phyloP scores from a whole-genome alignment of 2,329 filamentous ascomycete species.

The Thelonectria rubi region DNA sequence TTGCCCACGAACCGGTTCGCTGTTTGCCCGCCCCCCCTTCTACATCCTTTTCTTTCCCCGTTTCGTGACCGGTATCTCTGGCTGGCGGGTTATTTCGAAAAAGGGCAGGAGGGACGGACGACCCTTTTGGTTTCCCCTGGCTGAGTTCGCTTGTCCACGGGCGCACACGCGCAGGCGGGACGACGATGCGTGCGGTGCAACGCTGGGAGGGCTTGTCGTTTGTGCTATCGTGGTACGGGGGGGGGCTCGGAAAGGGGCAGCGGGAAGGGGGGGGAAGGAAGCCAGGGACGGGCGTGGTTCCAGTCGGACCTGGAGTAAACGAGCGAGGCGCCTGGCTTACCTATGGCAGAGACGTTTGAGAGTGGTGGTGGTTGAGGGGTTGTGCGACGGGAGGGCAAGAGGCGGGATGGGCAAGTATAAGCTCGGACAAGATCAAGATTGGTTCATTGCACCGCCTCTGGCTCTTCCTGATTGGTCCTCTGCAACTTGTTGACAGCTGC shows the following conservation, averaged over 20 bases:
- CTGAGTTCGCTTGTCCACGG: background rate
- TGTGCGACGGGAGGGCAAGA: background rate
- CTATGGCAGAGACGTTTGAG: background rate
- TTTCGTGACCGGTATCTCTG: background rate
- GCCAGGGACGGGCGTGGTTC: too few relatives aligned
- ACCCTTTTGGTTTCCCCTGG: background rate
- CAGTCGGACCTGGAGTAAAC: too few relatives aligned
- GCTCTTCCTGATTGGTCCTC: background rate
- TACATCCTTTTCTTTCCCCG: background rate
- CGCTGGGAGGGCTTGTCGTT: background rate
- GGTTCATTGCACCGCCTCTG: background rate
- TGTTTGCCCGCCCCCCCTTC: too few relatives aligned
- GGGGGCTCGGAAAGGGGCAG: background rate
- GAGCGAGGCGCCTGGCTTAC: background rate
- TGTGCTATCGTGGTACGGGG: background rate
- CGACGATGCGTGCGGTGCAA: slow-evolving; percentile 8
- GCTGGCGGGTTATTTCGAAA: background rate
- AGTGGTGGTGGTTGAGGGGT: background rate
- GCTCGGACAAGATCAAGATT: background rate
- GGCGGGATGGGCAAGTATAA: background rate
- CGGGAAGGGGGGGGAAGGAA: background rate
- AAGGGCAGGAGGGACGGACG: background rate
- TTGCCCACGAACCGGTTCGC: background rate
- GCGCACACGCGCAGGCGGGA: background rate
- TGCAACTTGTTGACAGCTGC: slow-evolving; percentile 12